Base-by-base conservation (phyloP, 164 flowering plant species). In the Pachysandra terminalis region DNA sequence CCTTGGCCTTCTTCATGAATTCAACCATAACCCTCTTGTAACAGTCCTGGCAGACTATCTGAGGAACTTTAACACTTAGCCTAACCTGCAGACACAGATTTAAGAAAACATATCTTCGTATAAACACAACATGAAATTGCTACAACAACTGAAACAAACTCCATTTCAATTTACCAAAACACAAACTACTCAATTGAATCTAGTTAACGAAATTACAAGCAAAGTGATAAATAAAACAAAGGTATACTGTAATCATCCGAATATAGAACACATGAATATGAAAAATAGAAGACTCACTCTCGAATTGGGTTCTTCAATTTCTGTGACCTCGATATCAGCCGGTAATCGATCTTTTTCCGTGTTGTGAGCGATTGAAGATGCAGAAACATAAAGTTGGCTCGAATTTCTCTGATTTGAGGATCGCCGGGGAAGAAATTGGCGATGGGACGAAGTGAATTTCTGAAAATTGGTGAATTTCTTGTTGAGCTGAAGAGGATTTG, bases 31-130 rank as follows among this genome's bases (percentile, higher is more conserved):
- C 89, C 65, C 80, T 79, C 61, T 63, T 70, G 78, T 88, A 87
- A 64, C 96, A 87, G 79, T 93, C 96, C 65, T 89, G 85, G 53
- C 92, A 90, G 27, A 93, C 92, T 26, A 63, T 80, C 49, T 85
- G 73, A 19, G 97, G 94, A 70, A 90, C 97, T 61, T 74, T 76
- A 17, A 93, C 92, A 67, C 83, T 82, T 82, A 93, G 69, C 66
- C 75, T 79, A 16, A 93, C 81, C 98, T 93, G 87, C 71, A 71
- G 5, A 74, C n/a, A 32, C 54, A 45, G 35, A 23, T 17, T n/a
- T n/a, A 22, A 41, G 15, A 55, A 7, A 49, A 13, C 13, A 12
- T 22, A 25, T 21, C 17, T 61, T 23, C 0, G 0, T 12, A n/a
- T 8, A 21, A n/a, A 15, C 41, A 9, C 10, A 40, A 21, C 16